A percentile compares a stretch with the other conserved stretches of the same genome.
These are phyloP conservation scores for Calonectria montana DNA, from an alignment of 2,329 filamentous ascomycete species.

Conservation along the genomic window DNA sequence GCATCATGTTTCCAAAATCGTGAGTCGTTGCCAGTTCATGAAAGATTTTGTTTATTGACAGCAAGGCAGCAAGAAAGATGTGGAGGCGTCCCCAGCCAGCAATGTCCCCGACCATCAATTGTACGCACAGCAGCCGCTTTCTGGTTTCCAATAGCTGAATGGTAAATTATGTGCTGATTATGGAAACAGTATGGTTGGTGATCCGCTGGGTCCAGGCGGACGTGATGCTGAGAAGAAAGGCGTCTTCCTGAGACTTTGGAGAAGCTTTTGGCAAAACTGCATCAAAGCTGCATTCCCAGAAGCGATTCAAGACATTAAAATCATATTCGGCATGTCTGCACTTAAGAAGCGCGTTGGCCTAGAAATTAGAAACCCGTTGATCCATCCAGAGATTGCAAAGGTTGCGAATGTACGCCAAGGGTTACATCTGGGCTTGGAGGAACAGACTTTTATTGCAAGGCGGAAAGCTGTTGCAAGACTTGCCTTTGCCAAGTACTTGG, in stretches of 20 bases:
- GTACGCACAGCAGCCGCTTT: background rate
- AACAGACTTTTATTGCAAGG: slow-evolving; percentile 9
- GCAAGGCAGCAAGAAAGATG: background rate
- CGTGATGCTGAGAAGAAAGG: background rate
- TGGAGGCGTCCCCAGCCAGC: background rate
- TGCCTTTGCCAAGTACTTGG: slow-evolving; percentile 10
- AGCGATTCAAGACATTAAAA: slow-evolving; percentile 23
- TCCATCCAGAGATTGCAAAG: slow-evolving; percentile 18
- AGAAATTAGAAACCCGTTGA: slow-evolving; percentile 17
- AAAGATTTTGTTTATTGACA: background rate
- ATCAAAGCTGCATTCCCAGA: slow-evolving; percentile 25
- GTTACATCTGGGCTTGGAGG: slow-evolving; percentile 6
- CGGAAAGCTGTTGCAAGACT: background rate
- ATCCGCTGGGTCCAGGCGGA: background rate
- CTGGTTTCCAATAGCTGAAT: background rate
- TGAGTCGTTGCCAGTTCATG: background rate
- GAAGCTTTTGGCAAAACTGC: slow-evolving; percentile 16
- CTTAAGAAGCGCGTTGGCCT: slow-evolving; percentile 11
- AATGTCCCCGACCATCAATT: background rate
- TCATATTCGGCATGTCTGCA: slow-evolving; percentile 20
- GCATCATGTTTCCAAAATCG: background rate
- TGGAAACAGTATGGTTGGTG: background rate
- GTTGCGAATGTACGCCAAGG: slow-evolving; percentile 11
- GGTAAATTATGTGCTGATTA: background rate
- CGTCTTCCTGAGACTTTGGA: background rate